Conservation (phyloP, 1,139 yeast genomes). For the Candida tunisiensis region DNA sequence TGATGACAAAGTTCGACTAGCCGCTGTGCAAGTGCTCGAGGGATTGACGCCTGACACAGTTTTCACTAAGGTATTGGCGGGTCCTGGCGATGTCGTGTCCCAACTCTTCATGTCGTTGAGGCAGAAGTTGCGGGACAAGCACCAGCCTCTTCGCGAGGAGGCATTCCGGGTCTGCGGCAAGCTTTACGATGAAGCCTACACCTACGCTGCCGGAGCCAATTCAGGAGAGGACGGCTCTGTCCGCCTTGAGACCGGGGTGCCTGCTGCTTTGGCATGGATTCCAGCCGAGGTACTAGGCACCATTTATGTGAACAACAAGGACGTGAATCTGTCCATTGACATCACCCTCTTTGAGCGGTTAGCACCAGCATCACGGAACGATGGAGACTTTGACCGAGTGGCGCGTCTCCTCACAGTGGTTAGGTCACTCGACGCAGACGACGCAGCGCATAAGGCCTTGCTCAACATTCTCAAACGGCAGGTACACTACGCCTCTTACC, state of each 20-base stretch:
- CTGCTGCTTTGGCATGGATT: constrained; percentile 35
- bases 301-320: constrained; percentile 57
- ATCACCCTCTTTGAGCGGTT: constrained; percentile 39
- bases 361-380: constrained; percentile 35
- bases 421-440: constrained; percentile 30
- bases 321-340: constrained; percentile 58
- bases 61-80: no score
- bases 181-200: constrained; percentile 26
- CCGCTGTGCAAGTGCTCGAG: constrained; percentile 31
- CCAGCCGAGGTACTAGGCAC: constrained; percentile 55
- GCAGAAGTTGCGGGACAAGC: background rate
- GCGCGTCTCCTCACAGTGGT: constrained; percentile 35
- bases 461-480: constrained; percentile 56
- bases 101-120: background rate
- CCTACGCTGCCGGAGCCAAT: background rate
- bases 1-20: constrained; percentile 55
- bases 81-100: no score
- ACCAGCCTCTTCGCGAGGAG: constrained; percentile 35
- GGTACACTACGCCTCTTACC: constrained; percentile 6
- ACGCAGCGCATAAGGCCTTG: constrained; percentile 49
- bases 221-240: no score
- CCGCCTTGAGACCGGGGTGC: no score
- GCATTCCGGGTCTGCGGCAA: constrained; percentile 41
- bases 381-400: constrained; percentile 33
- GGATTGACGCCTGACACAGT: background rate